phyloP scores from a whole-genome alignment of 129 eudicot genomes.

The Saposhnikovia divaricata region DNA sequence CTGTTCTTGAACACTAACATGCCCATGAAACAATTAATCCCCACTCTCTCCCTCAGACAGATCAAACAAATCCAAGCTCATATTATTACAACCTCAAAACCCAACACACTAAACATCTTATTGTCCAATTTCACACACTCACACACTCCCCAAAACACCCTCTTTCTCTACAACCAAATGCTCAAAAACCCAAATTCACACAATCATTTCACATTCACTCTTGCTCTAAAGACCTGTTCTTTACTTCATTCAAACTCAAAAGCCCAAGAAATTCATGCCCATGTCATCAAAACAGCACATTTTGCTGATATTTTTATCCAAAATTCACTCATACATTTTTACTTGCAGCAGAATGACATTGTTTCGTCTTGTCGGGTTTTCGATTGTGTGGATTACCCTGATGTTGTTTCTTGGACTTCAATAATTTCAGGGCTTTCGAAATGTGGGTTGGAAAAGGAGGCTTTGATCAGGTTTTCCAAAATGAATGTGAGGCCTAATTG shows the following conservation, averaged over 20 bases:
- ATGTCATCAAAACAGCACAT: conserved; percentile 18
- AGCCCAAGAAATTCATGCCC: conserved; percentile 39
- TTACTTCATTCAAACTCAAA: conserved; percentile 15
- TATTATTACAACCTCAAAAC: not conserved
- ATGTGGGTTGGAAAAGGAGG: conserved; percentile 27
- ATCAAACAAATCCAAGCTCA: conserved; percentile 3
- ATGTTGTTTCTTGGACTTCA: conserved; percentile 38
- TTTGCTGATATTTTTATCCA: conserved; percentile 12
- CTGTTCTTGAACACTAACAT: not conserved
- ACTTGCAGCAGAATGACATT: conserved; percentile 21
- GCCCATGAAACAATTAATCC: not conserved
- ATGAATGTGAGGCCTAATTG: conserved; percentile 36
- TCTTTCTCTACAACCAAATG: conserved; percentile 34
- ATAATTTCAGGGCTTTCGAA: conserved; percentile 33
- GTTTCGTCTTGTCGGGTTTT: conserved; percentile 23
- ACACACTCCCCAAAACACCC: conserved; percentile 21
- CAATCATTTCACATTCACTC: conserved; percentile 34
- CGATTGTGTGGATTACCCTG: conserved; percentile 13
- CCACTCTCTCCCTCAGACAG: not conserved
- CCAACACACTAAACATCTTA: conserved; percentile 1
- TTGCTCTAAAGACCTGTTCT: conserved; percentile 31
- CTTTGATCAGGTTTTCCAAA: conserved; percentile 21
- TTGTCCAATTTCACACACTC: conserved; percentile 18
- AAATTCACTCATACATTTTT: conserved; percentile 26
- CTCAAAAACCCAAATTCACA: conserved; percentile 24